Conservation (phyloP, 352 stramenopile genomes). For the Halophytophthora polymorphica region DNA sequence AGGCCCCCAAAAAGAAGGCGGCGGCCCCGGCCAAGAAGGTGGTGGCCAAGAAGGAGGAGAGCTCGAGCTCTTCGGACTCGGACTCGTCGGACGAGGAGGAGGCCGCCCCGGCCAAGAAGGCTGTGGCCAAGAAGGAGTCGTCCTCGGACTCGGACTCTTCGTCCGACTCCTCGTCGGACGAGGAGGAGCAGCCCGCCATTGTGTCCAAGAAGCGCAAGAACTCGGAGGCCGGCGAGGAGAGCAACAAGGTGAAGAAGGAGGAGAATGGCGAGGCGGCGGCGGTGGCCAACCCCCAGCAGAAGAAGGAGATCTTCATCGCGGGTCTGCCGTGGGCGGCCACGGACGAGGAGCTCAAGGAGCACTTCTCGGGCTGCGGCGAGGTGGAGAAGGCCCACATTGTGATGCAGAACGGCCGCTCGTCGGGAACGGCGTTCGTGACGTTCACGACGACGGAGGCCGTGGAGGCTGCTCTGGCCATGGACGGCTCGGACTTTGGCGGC, state of each 20-base stretch:
- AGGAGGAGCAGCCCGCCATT: conserved; percentile 69
- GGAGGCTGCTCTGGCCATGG: conserved; percentile 85
- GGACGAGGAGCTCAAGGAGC: conserved; percentile 92
- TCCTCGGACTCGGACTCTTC: conserved; percentile 32
- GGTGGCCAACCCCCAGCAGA: conserved; percentile 43
- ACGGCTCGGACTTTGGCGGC: conserved; percentile 92
- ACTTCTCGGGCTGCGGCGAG: conserved; percentile 93
- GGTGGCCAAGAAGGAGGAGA: conserved; percentile 52
- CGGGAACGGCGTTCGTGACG: conserved; percentile 94
- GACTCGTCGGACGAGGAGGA: conserved; percentile 61
- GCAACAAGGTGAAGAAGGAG: conserved; percentile 76
- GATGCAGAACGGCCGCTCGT: conserved; percentile 87
- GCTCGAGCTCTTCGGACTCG: conserved; percentile 38
- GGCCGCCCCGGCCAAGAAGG: conserved; percentile 24
- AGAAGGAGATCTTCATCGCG: conserved; percentile 86
- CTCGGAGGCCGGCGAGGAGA: conserved; percentile 55
- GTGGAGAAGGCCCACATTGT: conserved; percentile 85
- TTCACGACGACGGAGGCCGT: conserved; percentile 80
- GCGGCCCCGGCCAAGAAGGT: conserved; percentile 21
- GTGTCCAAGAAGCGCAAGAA: conserved; percentile 85
- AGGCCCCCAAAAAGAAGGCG: conserved; percentile 22
- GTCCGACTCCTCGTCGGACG: conserved; percentile 53
- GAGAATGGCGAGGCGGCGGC: conserved; percentile 61
- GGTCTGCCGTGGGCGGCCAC: conserved; percentile 95
- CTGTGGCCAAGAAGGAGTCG: conserved; percentile 37